Evolutionary conservation across 306 rosid species (phyloP), one percentile per base, ranked within the genome.

Genomic region (Senna siamea): DNA sequence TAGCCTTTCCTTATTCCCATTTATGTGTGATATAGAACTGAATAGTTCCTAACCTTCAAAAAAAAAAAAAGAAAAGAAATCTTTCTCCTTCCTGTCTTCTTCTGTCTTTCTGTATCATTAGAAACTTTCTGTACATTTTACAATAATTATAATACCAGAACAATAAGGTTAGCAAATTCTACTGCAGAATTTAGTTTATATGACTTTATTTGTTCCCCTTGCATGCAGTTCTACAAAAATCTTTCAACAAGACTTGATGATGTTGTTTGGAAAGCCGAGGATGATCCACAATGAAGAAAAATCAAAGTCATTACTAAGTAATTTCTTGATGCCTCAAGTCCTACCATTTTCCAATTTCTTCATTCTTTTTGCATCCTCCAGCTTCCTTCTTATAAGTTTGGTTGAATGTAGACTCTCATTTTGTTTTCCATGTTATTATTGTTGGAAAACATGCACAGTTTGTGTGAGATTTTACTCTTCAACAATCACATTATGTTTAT

Each of bases 241-340:
- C 96, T 94, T 34, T 92, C 98, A 63, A 89, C 87, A 32, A 62
- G 82, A 68, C 82, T 94, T 76, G 93, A 94, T 1, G 96, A 92
- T 63, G 96, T 94, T 52, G 98, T 94, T 59, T 94, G 98, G 98
- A 91, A 88, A 85, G 87, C 90, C 13, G 98, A 91, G 69, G 98
- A 94, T 56, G 98, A 93, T 71, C 70, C 86, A 90, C 81, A 70
- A 63, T 37, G 32, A 82, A 89, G 53, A 87, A 77, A 88, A 64
- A 56, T 52, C 63, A 10, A 53, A 46, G 26, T 80, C 61, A 55
- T 66, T 63, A 54, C 75, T 58, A 68, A 72, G 83, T 82, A 59
- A 51, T 77, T 13, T 69, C n/a, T n/a, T n/a, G n/a, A n/a, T n/a
- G n/a, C n/a, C n/a, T n/a, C n/a, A n/a, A n/a, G n/a, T n/a, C n/a